Evolutionary conservation across 768 basidiomycete species (phyloP).

Genomic region (Sarcodon sp.): DNA sequence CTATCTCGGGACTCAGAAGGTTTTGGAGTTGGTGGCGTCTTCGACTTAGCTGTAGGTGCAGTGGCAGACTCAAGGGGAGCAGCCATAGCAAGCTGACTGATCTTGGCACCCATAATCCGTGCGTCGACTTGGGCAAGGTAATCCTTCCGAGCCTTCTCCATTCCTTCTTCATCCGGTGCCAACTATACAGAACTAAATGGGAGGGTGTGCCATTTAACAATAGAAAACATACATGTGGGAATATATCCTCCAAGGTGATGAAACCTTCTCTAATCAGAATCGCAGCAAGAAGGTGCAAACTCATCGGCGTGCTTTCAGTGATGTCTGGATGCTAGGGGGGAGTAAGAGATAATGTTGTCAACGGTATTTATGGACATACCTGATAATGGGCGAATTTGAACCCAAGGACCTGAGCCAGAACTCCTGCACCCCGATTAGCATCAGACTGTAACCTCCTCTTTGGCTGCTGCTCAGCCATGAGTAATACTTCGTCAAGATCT

Average conservation of each 20-base stretch:
- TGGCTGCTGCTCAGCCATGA: slow-evolving; percentile 32
- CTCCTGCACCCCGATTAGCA: slow-evolving; percentile 30
- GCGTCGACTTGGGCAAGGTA: slow-evolving; percentile 51
- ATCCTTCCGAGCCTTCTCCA: slow-evolving; percentile 53
- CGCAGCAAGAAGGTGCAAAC: slow-evolving; percentile 72
- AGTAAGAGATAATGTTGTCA: background rate
- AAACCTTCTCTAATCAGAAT: slow-evolving; percentile 85
- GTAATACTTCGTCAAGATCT: slow-evolving; percentile 53
- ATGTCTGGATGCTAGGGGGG: slow-evolving; percentile 37
- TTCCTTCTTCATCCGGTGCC: slow-evolving; percentile 61
- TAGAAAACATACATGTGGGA: slow-evolving; percentile 64
- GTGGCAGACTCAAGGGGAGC: slow-evolving; percentile 57
- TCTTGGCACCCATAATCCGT: slow-evolving; percentile 56
- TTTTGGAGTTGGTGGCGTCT: slow-evolving; percentile 24
- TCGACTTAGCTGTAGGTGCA: slow-evolving; percentile 24
- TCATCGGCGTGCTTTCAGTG: slow-evolving; percentile 50
- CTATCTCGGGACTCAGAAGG: slow-evolving; percentile 24
- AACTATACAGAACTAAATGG: slow-evolving; percentile 30
- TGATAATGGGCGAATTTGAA: slow-evolving; percentile 94
- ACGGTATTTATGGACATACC: slow-evolving; percentile 26
- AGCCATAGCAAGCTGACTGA: slow-evolving; percentile 75
- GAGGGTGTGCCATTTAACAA: background rate
- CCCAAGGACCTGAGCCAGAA: slow-evolving; percentile 87
- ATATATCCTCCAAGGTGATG: slow-evolving; percentile 77
- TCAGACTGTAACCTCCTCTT: slow-evolving; percentile 7